These are phyloP conservation scores for Glycine soja DNA, from an alignment of 306 rosid species.

Conservation along the genomic window DNA sequence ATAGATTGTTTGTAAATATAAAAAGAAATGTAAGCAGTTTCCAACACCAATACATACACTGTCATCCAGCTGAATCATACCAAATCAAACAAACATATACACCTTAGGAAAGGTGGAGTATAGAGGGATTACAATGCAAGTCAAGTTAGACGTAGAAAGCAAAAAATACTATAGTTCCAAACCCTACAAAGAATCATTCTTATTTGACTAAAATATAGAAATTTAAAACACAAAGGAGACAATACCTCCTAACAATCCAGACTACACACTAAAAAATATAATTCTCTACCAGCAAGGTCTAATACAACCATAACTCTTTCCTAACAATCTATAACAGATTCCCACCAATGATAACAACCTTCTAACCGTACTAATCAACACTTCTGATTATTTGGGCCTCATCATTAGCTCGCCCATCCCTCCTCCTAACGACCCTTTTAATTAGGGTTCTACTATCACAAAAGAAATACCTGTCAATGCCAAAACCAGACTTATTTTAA, in stretches of 20 bases:
- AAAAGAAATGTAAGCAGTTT: neutral
- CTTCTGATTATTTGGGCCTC: neutral
- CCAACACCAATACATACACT: slow-evolving; percentile 6
- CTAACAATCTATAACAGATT: neutral
- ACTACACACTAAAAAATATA: neutral
- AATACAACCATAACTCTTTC: neutral
- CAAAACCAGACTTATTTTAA: neutral
- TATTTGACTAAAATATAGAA: neutral
- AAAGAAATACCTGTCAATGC: neutral
- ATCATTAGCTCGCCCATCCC: neutral
- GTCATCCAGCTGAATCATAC: neutral
- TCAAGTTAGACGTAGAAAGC: no score
- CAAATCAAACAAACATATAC: neutral
- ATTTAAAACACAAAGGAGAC: neutral
- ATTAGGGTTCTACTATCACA: neutral
- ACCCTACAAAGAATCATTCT: neutral
- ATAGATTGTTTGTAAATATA: no score
- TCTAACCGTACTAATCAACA: neutral
- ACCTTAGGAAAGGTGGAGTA: neutral
- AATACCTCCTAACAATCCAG: neutral
- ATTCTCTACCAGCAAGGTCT: neutral
- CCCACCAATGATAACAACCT: neutral
- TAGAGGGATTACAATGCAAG: neutral
- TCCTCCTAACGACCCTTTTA: neutral
- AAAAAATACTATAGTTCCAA: neutral